Evolutionary conservation across 495 filamentous ascomycete genomes (phyloP).

Genomic region (Barbatosphaeria neglecta): DNA sequence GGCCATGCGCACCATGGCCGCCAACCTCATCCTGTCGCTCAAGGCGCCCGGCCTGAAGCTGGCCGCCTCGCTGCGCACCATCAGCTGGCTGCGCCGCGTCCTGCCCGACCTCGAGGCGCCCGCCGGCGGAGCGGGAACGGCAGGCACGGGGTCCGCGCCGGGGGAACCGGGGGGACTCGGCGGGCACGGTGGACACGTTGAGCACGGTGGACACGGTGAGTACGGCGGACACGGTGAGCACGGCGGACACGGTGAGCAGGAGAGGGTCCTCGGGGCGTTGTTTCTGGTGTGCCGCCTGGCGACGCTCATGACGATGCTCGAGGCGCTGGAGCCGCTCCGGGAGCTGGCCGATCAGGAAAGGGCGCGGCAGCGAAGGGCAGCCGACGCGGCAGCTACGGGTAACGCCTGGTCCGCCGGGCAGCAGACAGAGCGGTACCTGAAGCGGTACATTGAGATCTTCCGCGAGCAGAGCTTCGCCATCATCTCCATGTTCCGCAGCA

Average conservation of each 20-base stretch:
- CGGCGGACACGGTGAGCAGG: slow-evolving; percentile 37
- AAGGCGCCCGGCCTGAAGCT: slow-evolving; percentile 72
- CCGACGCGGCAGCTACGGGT: slow-evolving; percentile 6
- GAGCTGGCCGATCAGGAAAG: slow-evolving; percentile 87
- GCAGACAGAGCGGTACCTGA: slow-evolving; percentile 89
- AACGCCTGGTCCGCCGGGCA: slow-evolving; percentile 61
- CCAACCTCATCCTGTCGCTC: slow-evolving; percentile 68
- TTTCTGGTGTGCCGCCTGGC: slow-evolving; percentile 80
- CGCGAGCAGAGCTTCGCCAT: slow-evolving; percentile 96
- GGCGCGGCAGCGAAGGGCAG: slow-evolving; percentile 22
- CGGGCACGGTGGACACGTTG: slow-evolving; percentile 30
- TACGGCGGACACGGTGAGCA: slow-evolving; percentile 34
- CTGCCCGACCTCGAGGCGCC: slow-evolving; percentile 62
- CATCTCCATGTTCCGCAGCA: slow-evolving; percentile 80
- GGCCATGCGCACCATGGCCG: slow-evolving; percentile 81
- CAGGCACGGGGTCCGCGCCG: too few species aligned
- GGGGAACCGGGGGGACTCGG: too few species aligned
- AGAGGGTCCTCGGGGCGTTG: slow-evolving; percentile 60
- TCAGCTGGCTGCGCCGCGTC: slow-evolving; percentile 82
- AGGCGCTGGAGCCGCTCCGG: slow-evolving; percentile 73
- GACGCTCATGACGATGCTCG: slow-evolving; percentile 67
- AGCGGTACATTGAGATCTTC: slow-evolving; percentile 95
- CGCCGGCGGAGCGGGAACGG: slow-evolving; percentile 13
- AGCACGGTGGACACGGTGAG: slow-evolving; percentile 29
- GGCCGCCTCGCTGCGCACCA: slow-evolving; percentile 79